Conservation (phyloP, 73 alveolate species). For the Tetrahymena elliotti region DNA sequence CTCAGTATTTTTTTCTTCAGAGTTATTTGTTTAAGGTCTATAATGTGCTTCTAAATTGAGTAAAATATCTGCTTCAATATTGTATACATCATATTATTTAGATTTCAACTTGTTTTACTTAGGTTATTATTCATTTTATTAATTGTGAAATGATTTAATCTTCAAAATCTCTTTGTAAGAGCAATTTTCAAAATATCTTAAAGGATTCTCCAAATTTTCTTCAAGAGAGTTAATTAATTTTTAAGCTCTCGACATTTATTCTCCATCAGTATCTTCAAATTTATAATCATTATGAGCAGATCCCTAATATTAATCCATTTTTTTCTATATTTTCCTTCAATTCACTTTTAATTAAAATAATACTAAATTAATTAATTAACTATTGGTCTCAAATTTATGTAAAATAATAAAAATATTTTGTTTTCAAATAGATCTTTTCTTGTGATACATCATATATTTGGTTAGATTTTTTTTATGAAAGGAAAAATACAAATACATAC, state of each 20-base stretch:
- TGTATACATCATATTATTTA: too few species aligned
- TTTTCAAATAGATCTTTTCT: neutral
- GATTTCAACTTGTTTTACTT: neutral
- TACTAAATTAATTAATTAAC: too few species aligned
- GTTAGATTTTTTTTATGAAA: neutral
- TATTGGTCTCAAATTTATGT: too few species aligned
- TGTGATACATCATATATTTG: neutral
- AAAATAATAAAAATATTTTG: too few species aligned
- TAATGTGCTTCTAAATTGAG: neutral
- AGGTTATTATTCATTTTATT: neutral
- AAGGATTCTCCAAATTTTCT: neutral
- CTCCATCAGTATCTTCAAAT: neutral
- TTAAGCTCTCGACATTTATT: neutral
- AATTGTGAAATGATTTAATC: neutral
- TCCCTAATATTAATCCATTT: neutral
- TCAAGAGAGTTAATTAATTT: neutral
- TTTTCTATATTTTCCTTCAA: too few species aligned
- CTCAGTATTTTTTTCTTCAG: neutral
- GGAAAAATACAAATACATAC: too few species aligned
- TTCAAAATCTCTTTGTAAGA: neutral
- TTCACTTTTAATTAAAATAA: too few species aligned
- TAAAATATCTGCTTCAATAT: neutral
- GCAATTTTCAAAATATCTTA: neutral
- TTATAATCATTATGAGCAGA: neutral
- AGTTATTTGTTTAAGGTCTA: neutral